Base-by-base conservation (phyloP, 1,139 yeast genomes). In the Geotrichum restrictum region DNA sequence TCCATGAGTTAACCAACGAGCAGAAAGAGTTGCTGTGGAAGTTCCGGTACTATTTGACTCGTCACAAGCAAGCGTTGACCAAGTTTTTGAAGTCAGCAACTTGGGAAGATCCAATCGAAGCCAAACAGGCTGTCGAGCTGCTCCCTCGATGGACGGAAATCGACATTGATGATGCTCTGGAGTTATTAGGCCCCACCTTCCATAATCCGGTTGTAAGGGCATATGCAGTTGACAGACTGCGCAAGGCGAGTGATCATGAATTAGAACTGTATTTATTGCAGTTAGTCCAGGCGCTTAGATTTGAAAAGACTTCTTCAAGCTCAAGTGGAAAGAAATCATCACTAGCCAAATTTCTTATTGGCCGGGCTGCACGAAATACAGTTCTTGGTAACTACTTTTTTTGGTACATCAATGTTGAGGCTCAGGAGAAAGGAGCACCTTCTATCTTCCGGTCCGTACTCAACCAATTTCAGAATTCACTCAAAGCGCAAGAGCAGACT, bases 11-110 rank as follows among this genome's bases (percentile, higher is more conserved):
- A 46, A 78, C 83, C 5, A 91, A 86, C 51, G 82, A 85, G 63
- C 98, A 93, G 60, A 89, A 87, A 72, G 89, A 89, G 59, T 70
- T 89, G 62, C 77, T 94, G 16, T 93, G 98, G 98, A 87, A 87
- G 68, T 93, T 86, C 68, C 73, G 98, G 51, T 93, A 88, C 70
- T 91, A 84, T 67, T 77, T 91, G 53, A 79, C 93, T 45, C 82
- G 85, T 57, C 86, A 85, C 62, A 81, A 79, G 60, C 82, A 81
- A 53, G 89, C 89, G 21, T 73, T 88, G 53, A 88, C 95, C 22
- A 93, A 93, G 67, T 83, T 93, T 58, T 76, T 93, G 56, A 88
- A 89, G 64, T 83, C 95, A 29, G 85, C 91, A 21, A 85, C 89
- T 60, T 87, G 97, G 88, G 88, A 82, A 43, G 94, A 89, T 66